Percentiles rank a stretch among this genome's conserved stretches.
Evolutionary conservation across 768 basidiomycete genomes (phyloP).

Genomic region (Lentinula sp.): DNA sequence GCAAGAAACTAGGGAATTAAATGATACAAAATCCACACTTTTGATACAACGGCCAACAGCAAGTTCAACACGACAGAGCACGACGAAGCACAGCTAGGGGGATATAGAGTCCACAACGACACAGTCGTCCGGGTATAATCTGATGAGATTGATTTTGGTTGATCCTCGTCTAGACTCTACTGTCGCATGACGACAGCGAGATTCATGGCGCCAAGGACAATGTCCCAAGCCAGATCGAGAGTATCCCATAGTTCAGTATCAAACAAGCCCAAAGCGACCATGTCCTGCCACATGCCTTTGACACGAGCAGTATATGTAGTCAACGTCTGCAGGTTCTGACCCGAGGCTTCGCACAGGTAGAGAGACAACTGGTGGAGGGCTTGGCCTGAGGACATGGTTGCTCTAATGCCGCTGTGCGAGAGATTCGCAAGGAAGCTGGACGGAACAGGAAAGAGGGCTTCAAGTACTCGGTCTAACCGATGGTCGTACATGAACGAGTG

Average conservation of each 20-base stretch:
- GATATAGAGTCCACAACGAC: not conserved
- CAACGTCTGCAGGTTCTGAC: conserved; percentile 35
- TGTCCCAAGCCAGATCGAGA: conserved; percentile 76
- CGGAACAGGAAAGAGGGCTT: conserved; percentile 56
- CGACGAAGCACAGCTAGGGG: not conserved
- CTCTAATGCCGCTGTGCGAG: conserved; percentile 36
- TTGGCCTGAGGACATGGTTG: conserved; percentile 38
- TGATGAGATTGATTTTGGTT: not conserved
- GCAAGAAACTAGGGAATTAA: not conserved
- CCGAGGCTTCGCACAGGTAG: conserved; percentile 43
- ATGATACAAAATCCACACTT: not conserved
- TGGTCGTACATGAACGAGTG: conserved; percentile 67
- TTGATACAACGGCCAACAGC: not conserved
- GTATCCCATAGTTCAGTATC: conserved; percentile 74
- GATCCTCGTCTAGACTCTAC: not conserved
- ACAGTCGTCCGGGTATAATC: not conserved
- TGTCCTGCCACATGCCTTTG: conserved; percentile 77
- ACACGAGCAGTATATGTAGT: conserved; percentile 59
- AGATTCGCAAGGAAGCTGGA: conserved; percentile 35
- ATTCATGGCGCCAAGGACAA: conserved; percentile 53
- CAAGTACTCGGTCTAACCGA: conserved; percentile 51
- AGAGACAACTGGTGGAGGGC: conserved; percentile 50
- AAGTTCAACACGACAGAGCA: not conserved
- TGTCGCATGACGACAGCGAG: not conserved
- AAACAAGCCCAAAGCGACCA: conserved; percentile 65